phyloP scores from a whole-genome alignment of 768 basidiomycete genomes.

The Lactarius deliciosus region DNA sequence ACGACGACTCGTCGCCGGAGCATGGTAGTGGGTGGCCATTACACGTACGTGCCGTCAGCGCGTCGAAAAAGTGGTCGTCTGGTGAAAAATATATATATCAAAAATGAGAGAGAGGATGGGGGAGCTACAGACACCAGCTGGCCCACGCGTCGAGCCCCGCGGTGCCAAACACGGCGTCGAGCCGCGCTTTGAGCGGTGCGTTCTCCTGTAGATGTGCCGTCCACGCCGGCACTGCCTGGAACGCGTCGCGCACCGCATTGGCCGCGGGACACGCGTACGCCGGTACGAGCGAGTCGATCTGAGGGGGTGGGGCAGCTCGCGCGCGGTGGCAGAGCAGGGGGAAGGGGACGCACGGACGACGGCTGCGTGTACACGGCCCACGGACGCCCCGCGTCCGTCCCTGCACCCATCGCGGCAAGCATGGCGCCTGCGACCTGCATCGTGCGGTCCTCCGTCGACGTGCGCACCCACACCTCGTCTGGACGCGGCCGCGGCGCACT shows the following conservation, averaged over 20 bases:
- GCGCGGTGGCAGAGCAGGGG: not conserved
- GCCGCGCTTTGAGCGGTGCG: conserved; percentile 39
- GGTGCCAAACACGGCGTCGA: conserved; percentile 44
- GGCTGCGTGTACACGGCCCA: conserved; percentile 48
- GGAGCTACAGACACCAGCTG: conserved; percentile 44
- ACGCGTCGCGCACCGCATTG: conserved; percentile 40
- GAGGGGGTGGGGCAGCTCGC: not conserved
- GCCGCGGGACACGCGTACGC: conserved; percentile 47
- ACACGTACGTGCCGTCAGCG: conserved; percentile 50
- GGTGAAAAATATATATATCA: not conserved
- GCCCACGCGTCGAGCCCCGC: conserved; percentile 42
- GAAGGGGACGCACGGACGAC: conserved; percentile 37
- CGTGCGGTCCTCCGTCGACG: conserved; percentile 47
- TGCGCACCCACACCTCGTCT: conserved; percentile 44
- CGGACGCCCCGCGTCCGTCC: conserved; percentile 30
- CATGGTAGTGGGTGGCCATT: conserved; percentile 47
- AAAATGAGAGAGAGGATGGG: not conserved
- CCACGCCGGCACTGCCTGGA: conserved; percentile 48
- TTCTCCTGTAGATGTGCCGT: conserved; percentile 44
- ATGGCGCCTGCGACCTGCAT: conserved; percentile 49
- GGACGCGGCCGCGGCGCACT: conserved; percentile 37
- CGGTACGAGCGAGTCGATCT: conserved; percentile 52
- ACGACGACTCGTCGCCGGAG: conserved; percentile 36
- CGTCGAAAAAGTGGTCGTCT: conserved; percentile 55
- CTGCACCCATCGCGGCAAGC: conserved; percentile 46